Conservation (phyloP, 306 rosid species). For the Vicia sativa region DNA sequence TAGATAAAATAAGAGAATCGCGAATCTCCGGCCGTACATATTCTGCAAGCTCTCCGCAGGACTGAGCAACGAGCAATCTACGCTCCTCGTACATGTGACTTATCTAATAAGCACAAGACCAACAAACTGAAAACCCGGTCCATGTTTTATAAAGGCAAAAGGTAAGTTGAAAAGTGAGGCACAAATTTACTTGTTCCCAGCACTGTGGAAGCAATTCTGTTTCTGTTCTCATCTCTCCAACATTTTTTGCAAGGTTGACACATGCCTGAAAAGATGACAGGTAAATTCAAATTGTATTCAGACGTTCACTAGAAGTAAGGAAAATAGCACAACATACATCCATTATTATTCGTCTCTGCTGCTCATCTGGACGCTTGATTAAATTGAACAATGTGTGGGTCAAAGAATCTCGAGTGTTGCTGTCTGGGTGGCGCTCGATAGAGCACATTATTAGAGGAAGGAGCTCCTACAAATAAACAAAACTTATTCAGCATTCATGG, state of each 20-base stretch:
- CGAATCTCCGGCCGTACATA: slow-evolving; percentile 97
- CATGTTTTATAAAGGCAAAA: slow-evolving; percentile 32
- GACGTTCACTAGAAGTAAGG: slow-evolving; percentile 29
- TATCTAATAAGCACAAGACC: slow-evolving; percentile 58
- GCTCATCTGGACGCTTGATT: slow-evolving; percentile 97
- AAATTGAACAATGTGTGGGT: slow-evolving; percentile 95
- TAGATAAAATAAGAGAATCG: slow-evolving; percentile 94
- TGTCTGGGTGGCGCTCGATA: slow-evolving; percentile 95
- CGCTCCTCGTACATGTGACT: slow-evolving; percentile 98
- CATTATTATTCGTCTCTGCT: slow-evolving; percentile 91
- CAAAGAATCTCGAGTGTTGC: slow-evolving; percentile 91
- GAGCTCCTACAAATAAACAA: slow-evolving; percentile 71
- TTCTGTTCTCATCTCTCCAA: slow-evolving; percentile 99
- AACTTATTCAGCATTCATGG: slow-evolving; percentile 18
- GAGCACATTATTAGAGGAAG: slow-evolving; percentile 99
- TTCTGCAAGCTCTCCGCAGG: slow-evolving; percentile 94
- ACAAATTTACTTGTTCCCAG: slow-evolving; percentile 90
- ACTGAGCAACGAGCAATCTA: slow-evolving; percentile 96
- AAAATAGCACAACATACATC: slow-evolving; percentile 64
- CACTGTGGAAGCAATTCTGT: slow-evolving; percentile 98
- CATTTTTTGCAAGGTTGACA: slow-evolving; percentile 88
- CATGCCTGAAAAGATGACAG: slow-evolving; percentile 72
- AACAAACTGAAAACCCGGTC: slow-evolving; percentile 36
- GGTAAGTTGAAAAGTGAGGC: slow-evolving; percentile 32
- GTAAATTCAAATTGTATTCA: slow-evolving; percentile 33